Evolutionary conservation across 2,329 filamentous ascomycete genomes (phyloP).

Genomic region (Diplodia intermedia): DNA sequence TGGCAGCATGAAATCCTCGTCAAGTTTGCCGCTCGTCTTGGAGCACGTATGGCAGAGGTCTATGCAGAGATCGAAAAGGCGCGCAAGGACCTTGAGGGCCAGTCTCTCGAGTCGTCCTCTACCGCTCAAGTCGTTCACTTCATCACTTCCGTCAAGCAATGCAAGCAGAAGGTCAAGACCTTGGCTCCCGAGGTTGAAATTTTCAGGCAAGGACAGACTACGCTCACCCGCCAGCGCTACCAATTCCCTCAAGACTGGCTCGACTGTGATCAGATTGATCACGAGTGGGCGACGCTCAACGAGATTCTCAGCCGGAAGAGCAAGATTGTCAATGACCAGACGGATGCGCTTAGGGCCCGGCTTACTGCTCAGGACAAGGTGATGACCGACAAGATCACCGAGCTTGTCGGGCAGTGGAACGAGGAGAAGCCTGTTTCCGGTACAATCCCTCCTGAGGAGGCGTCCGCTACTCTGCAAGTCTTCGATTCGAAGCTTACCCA

Average conservation of each 20-base stretch:
- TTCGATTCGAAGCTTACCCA: conserved; percentile 87
- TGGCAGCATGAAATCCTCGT: conserved; percentile 98
- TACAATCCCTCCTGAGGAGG: conserved; percentile 87
- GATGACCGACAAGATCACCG: conserved; percentile 83
- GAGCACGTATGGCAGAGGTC: conserved; percentile 88
- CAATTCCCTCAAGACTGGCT: conserved; percentile 95
- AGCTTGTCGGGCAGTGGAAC: conserved; percentile 87
- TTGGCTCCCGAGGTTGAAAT: conserved; percentile 97
- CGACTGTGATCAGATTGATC: conserved; percentile 93
- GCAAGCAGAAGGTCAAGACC: conserved; percentile 88
- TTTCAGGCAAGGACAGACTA: conserved; percentile 94
- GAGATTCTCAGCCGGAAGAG: conserved; percentile 91
- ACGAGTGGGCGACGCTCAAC: conserved; percentile 92
- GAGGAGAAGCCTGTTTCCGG: conserved; percentile 97
- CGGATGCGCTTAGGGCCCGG: conserved; percentile 91
- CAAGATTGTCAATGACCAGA: conserved; percentile 96
- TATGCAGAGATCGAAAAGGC: conserved; percentile 91
- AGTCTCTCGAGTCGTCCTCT: conserved; percentile 90
- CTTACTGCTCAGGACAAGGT: conserved; percentile 93
- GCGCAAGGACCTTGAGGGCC: conserved; percentile 85
- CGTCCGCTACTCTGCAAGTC: conserved; percentile 77
- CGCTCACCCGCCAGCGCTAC: conserved; percentile 87
- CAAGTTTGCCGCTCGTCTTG: conserved; percentile 89
- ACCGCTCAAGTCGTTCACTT: conserved; percentile 98
- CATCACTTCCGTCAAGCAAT: conserved; percentile 96